phyloP scores from a whole-genome alignment of 2,329 filamentous ascomycete species.

The Elsinoe australis region DNA sequence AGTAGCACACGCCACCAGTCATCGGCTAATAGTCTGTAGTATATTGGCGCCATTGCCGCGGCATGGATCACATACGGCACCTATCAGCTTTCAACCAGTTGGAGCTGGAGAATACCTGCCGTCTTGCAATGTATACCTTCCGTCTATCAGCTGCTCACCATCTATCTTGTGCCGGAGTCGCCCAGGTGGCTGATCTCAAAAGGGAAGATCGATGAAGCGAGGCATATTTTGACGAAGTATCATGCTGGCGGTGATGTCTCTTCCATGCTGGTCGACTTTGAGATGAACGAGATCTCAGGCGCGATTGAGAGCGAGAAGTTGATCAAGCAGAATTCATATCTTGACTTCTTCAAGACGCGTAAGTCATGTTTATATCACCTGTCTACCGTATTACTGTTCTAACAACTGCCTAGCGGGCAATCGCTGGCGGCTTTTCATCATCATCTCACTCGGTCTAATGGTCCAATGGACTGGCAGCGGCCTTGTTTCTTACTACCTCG shows the following conservation, averaged over 20 bases:
- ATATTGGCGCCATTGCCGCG: slow-evolving; percentile 50
- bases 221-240: slow-evolving; percentile 52
- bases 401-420: slow-evolving; percentile 35
- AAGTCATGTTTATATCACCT: neutral
- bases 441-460: slow-evolving; percentile 45
- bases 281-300: slow-evolving; percentile 59
- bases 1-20: no score
- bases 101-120: slow-evolving; percentile 46
- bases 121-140: slow-evolving; percentile 42
- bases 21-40: slow-evolving; percentile 40
- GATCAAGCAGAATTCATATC: slow-evolving; percentile 36
- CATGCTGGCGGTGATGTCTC: slow-evolving; percentile 53
- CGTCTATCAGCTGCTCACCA: slow-evolving; percentile 43
- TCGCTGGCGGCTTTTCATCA: slow-evolving; percentile 44
- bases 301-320: slow-evolving; percentile 51
- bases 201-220: slow-evolving; percentile 55
- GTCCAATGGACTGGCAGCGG: slow-evolving; percentile 50
- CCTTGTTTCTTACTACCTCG: slow-evolving; percentile 35
- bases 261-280: slow-evolving; percentile 56
- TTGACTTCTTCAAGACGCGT: slow-evolving; percentile 53
- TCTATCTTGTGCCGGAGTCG: slow-evolving; percentile 59
- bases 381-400: neutral
- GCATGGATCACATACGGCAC: slow-evolving; percentile 59
- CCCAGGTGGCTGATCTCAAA: slow-evolving; percentile 59
- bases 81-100: slow-evolving; percentile 40